Percentiles rank a stretch among this genome's conserved stretches.
Conservation (phyloP, 257 asterid genomes). For the Phtheirospermum japonicum region DNA sequence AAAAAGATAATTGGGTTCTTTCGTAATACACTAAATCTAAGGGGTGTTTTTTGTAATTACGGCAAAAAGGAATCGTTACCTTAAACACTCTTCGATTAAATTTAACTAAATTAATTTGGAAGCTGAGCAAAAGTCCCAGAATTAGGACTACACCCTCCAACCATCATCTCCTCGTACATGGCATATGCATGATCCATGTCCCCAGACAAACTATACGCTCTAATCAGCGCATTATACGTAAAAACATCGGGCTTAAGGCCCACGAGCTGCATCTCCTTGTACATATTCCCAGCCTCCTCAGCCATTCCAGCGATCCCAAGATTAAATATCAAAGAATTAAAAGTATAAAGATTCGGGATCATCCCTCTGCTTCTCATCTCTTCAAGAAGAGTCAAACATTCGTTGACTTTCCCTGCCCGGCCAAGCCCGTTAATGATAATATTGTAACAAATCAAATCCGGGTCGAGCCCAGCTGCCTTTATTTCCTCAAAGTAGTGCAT, state of each 20-base stretch:
- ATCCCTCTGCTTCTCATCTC: constrained; percentile 81
- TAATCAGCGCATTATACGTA: constrained; percentile 81
- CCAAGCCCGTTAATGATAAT: constrained; percentile 85
- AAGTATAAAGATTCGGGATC: constrained; percentile 71
- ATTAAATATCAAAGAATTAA: constrained; percentile 66
- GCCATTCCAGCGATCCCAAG: constrained; percentile 73
- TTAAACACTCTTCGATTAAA: constrained; percentile 19
- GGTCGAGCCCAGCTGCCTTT: constrained; percentile 76
- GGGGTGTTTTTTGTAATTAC: neutral
- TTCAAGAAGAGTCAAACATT: constrained; percentile 58
- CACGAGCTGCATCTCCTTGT: constrained; percentile 52
- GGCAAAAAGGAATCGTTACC: constrained; percentile 23
- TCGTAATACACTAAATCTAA: too few species aligned
- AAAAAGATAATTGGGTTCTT: too few species aligned
- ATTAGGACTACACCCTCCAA: constrained; percentile 79
- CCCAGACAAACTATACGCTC: constrained; percentile 77
- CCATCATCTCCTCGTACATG: constrained; percentile 84
- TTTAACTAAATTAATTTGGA: constrained; percentile 49
- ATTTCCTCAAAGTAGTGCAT: constrained; percentile 67
- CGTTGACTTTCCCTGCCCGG: constrained; percentile 50
- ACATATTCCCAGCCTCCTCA: constrained; percentile 72
- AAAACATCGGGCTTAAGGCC: constrained; percentile 81
- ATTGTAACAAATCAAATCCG: constrained; percentile 80
- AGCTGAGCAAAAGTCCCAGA: constrained; percentile 81
- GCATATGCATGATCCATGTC: constrained; percentile 73